phyloP scores from a whole-genome alignment of 1,284 basidiomycete genomes.

The Coniophora puteana region DNA sequence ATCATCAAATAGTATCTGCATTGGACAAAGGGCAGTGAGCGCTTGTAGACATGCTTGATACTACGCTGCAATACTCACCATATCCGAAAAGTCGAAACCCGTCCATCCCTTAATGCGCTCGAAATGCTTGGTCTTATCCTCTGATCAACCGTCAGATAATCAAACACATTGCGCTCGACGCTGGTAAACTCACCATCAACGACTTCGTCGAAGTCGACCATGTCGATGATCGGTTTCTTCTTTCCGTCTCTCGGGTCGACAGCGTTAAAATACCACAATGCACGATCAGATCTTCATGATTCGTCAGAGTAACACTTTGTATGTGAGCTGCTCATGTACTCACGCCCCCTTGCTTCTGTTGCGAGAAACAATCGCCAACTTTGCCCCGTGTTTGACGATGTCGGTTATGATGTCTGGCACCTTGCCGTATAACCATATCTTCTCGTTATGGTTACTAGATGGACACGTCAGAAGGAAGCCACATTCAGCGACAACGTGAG shows the following conservation, averaged over 20 bases:
- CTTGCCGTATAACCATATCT: too few relatives aligned
- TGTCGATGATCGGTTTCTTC: slow-evolving; percentile 8
- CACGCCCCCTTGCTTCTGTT: slow-evolving; percentile 7
- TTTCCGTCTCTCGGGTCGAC: slow-evolving; percentile 8
- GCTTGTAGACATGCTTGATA: too few relatives aligned
- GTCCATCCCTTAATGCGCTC: slow-evolving; percentile 11
- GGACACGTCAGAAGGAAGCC: too few relatives aligned
- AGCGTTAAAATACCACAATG: slow-evolving; percentile 10
- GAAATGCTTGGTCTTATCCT: slow-evolving; percentile 12
- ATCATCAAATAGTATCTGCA: too few relatives aligned
- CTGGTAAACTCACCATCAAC: slow-evolving; percentile 11
- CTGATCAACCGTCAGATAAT: slow-evolving; percentile 1
- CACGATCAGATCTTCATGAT: slow-evolving; percentile 7
- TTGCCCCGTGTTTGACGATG: too few relatives aligned
- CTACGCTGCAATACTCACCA: too few relatives aligned
- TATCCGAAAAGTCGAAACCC: slow-evolving; percentile 10
- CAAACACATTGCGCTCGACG: too few relatives aligned
- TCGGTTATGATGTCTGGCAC: too few relatives aligned
- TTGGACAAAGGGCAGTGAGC: too few relatives aligned
- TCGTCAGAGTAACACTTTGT: neutral
- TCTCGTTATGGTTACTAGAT: too few relatives aligned
- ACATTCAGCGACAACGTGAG: too few relatives aligned
- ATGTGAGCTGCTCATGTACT: neutral
- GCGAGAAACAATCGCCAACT: slow-evolving; percentile 8
- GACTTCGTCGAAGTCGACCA: slow-evolving; percentile 11